Percentiles rank a stretch among this genome's conserved stretches.
Evolutionary conservation across 2,329 filamentous ascomycete species (phyloP).

Genomic region (Ophiostoma australiae): DNA sequence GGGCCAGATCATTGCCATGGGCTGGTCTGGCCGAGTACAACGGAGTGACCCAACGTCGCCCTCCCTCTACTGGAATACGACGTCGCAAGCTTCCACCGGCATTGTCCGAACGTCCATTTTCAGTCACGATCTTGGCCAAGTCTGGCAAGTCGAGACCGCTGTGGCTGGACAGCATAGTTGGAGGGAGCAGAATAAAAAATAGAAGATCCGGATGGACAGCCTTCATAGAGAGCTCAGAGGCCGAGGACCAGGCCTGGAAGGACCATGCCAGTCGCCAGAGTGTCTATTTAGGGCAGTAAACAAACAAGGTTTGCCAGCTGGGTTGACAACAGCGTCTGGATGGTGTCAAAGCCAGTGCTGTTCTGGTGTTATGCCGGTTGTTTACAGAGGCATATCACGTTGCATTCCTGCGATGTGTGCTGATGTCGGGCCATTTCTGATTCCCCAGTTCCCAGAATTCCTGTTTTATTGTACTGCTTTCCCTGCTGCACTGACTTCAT

Average conservation of each 20-base stretch:
- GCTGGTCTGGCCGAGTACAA: not conserved
- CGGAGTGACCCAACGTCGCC: not conserved
- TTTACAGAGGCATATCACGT: not conserved
- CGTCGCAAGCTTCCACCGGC: not conserved
- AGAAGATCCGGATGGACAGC: not conserved
- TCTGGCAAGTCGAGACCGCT: not conserved
- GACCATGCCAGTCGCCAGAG: conserved; percentile 13
- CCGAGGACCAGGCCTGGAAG: not conserved
- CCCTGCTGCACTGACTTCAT: not conserved
- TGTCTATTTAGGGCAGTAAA: not conserved
- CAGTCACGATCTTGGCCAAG: not conserved
- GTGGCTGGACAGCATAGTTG: not conserved
- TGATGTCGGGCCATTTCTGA: not conserved
- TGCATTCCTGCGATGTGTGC: conserved; percentile 3
- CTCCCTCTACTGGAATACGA: not conserved
- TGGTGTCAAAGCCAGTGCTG: not conserved
- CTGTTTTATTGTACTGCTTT: not conserved
- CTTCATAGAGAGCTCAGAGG: not conserved
- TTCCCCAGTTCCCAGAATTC: not conserved
- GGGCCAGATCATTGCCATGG: no score
- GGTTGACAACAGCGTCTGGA: not conserved
- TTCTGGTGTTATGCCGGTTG: not conserved
- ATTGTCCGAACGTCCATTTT: not conserved
- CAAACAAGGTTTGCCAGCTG: not conserved
- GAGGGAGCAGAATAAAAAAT: not conserved